phyloP scores from a whole-genome alignment of 805 yeast genomes.

The Torulaspora maleeae region DNA sequence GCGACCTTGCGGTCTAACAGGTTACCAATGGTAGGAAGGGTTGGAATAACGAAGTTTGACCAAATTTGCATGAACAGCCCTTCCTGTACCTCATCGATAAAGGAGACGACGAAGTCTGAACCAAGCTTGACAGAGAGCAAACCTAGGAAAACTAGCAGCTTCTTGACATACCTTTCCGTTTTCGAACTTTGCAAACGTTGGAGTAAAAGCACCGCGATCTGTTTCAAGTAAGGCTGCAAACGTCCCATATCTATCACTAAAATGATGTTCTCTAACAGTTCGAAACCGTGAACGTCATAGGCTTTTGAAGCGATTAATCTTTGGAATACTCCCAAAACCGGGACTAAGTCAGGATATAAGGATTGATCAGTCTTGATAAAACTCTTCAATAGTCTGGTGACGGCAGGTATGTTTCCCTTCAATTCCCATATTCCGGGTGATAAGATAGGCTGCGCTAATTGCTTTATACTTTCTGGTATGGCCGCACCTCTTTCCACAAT shows the following conservation, averaged over 20 bases:
- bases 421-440: slow-evolving; percentile 94
- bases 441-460: slow-evolving; percentile 71
- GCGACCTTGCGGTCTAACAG: slow-evolving; percentile 53
- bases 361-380: slow-evolving; percentile 44
- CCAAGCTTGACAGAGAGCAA: slow-evolving; percentile 45
- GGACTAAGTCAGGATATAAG: slow-evolving; percentile 50
- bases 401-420: slow-evolving; percentile 89
- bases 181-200: slow-evolving; percentile 75
- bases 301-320: slow-evolving; percentile 79
- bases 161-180: slow-evolving; percentile 75
- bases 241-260: slow-evolving; percentile 47
- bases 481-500: slow-evolving; percentile 52
- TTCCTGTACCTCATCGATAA: slow-evolving; percentile 70
- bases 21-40: slow-evolving; percentile 45
- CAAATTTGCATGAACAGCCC: slow-evolving; percentile 50
- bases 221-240: slow-evolving; percentile 54
- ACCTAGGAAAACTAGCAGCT: slow-evolving; percentile 61
- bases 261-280: slow-evolving; percentile 67
- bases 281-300: slow-evolving; percentile 81
- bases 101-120: slow-evolving; percentile 52
- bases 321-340: slow-evolving; percentile 94
- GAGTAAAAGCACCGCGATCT: slow-evolving; percentile 69
- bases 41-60: slow-evolving; percentile 38
- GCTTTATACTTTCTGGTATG: slow-evolving; percentile 62
- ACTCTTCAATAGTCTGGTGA: slow-evolving; percentile 71